phyloP scores from a whole-genome alignment of 139 green algal species.

The Chlorella sp. region DNA sequence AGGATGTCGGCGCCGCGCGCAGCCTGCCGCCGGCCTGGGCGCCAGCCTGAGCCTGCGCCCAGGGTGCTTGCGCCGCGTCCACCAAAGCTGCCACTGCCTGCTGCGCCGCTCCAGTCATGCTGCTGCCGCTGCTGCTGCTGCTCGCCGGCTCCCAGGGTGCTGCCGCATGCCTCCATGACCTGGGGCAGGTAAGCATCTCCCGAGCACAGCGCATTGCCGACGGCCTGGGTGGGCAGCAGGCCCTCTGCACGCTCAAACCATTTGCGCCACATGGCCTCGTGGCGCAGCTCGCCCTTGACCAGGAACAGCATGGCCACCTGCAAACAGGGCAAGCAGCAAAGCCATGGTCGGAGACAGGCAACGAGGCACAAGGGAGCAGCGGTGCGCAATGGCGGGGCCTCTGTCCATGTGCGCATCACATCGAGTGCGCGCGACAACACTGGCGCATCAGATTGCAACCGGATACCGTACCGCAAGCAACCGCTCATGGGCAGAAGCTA shows the following conservation, averaged over 20 bases:
- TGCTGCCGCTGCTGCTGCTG: neutral
- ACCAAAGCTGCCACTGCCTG: neutral
- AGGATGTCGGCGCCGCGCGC: neutral
- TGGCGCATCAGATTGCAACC: no score
- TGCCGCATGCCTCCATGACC: slow-evolving; percentile 22
- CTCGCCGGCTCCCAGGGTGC: neutral
- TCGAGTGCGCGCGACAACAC: no score
- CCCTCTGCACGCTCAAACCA: slow-evolving; percentile 36
- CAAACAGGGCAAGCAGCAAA: no score
- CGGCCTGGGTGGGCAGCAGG: slow-evolving; percentile 20
- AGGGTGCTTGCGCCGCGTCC: neutral
- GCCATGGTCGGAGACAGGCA: neutral
- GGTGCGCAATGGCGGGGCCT: no score
- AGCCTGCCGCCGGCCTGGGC: neutral
- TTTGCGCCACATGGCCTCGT: slow-evolving; percentile 36
- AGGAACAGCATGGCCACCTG: slow-evolving; percentile 59
- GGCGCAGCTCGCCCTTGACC: slow-evolving; percentile 29
- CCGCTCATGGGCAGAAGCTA: no score
- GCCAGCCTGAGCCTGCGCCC: neutral
- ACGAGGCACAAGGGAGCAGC: neutral
- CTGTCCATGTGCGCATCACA: no score
- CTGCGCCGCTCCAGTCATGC: no score
- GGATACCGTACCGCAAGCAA: no score
- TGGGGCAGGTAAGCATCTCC: neutral
- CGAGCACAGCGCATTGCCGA: slow-evolving; percentile 1